Evolutionary conservation across 176 grass and related monocot genomes (phyloP).

Genomic region (Typha latifolia): DNA sequence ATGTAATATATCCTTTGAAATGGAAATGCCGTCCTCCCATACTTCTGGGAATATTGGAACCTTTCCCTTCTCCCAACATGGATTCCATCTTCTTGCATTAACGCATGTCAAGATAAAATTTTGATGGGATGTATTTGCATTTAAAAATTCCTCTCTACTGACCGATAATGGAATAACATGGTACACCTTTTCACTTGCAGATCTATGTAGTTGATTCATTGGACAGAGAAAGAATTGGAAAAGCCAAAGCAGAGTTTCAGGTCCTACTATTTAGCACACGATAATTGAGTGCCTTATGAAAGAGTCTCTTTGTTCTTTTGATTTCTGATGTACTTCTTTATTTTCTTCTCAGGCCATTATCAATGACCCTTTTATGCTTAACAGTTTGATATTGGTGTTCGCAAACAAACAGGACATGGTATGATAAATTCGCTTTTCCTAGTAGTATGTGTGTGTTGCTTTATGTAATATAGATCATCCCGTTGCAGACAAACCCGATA

Average conservation of each 20-base stretch:
- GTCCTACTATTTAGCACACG: slow-evolving; percentile 13
- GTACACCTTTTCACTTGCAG: slow-evolving; percentile 30
- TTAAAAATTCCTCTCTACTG: background rate
- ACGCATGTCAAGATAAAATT: background rate
- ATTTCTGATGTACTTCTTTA: background rate
- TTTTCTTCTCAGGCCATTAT: slow-evolving; percentile 49
- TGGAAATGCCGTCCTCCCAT: no score
- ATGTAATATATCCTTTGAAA: no score
- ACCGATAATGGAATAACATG: background rate
- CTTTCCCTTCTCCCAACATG: no score
- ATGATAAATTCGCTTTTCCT: slow-evolving; percentile 11
- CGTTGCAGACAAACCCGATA: background rate
- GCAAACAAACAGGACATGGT: slow-evolving; percentile 84
- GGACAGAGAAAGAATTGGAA: slow-evolving; percentile 71
- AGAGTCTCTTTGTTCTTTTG: no score
- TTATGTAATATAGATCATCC: background rate
- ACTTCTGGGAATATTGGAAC: no score
- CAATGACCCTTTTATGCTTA: slow-evolving; percentile 66
- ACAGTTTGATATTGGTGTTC: slow-evolving; percentile 58
- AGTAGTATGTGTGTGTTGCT: background rate
- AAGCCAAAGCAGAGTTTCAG: slow-evolving; percentile 77
- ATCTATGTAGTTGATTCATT: slow-evolving; percentile 81
- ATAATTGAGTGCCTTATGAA: background rate
- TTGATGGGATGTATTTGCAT: background rate
- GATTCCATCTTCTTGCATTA: no score